A percentile compares a stretch with the other conserved stretches of the same genome.
These are phyloP conservation scores for Acacia pycnantha DNA, from an alignment of 331 rosid species.

Conservation along the genomic window DNA sequence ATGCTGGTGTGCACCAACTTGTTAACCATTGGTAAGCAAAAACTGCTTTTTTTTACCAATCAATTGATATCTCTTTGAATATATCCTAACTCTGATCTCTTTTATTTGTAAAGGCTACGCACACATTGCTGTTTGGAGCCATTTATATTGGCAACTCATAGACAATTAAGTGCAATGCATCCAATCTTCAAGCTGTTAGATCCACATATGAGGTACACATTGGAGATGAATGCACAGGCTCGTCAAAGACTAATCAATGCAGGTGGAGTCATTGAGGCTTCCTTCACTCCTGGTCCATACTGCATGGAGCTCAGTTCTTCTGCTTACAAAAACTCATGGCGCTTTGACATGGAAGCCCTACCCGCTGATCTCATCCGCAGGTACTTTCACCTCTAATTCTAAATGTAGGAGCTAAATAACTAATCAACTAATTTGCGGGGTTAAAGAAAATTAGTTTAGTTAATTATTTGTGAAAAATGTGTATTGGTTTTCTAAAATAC, in stretches of 20 bases:
- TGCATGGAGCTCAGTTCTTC: slow-evolving; percentile 84
- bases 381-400: slow-evolving; percentile 20
- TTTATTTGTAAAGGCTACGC: slow-evolving; percentile 53
- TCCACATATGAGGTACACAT: slow-evolving; percentile 94
- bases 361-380: slow-evolving; percentile 88
- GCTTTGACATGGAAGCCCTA: slow-evolving; percentile 77
- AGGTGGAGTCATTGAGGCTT: slow-evolving; percentile 74
- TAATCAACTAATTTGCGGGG: neutral
- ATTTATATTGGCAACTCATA: slow-evolving; percentile 79
- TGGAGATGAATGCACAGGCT: slow-evolving; percentile 82
- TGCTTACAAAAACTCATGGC: slow-evolving; percentile 80
- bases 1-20: slow-evolving; percentile 96
- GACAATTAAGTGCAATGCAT: slow-evolving; percentile 95
- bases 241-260: slow-evolving; percentile 71
- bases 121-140: slow-evolving; percentile 85
- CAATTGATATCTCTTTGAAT: neutral
- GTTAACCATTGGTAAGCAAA: slow-evolving; percentile 80
- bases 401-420: neutral
- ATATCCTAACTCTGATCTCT: neutral
- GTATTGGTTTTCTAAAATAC: neutral
- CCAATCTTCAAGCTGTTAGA: slow-evolving; percentile 85
- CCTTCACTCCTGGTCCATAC: slow-evolving; percentile 93
- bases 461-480: neutral
- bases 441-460: neutral
- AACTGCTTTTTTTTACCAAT: neutral